Conservation (phyloP, 106 monocot genomes). For the Iris macrosiphon region DNA sequence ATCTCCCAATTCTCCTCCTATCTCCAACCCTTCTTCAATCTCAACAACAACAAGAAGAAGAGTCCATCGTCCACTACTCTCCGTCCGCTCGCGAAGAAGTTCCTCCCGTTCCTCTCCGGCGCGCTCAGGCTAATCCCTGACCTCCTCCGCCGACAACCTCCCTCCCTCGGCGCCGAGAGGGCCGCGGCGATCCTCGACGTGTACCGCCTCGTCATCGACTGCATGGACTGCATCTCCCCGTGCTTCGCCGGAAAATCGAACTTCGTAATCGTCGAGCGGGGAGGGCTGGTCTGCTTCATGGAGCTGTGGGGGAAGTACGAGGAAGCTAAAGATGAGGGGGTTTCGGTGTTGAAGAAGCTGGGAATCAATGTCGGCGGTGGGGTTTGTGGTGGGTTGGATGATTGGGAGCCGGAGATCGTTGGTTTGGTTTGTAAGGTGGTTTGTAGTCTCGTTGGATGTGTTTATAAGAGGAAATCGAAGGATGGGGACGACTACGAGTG, state of each 20-base stretch:
- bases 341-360: constrained; percentile 35
- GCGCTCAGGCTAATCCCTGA: constrained; percentile 40
- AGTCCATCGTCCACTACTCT: constrained; percentile 5
- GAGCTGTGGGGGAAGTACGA: constrained; percentile 40
- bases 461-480: constrained; percentile 28
- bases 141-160: constrained; percentile 16
- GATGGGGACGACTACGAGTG: constrained; percentile 26
- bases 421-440: constrained; percentile 24
- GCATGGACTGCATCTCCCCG: constrained; percentile 40
- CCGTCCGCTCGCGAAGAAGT: constrained; percentile 55
- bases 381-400: constrained; percentile 9
- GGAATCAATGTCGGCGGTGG: neutral
- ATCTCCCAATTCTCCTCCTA: too few relatives aligned
- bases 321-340: constrained; percentile 43
- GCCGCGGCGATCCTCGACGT: constrained; percentile 34
- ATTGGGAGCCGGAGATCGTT: constrained; percentile 43
- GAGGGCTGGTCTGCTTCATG: constrained; percentile 37
- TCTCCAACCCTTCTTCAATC: constrained; percentile 23
- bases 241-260: constrained; percentile 53
- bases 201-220: constrained; percentile 51
- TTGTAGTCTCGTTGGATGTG: constrained; percentile 23
- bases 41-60: too few relatives aligned
- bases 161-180: neutral
- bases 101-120: constrained; percentile 52
- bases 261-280: constrained; percentile 44